Evolutionary conservation across 805 yeast species (phyloP).

Genomic region (Metschnikowia gelsemii): DNA sequence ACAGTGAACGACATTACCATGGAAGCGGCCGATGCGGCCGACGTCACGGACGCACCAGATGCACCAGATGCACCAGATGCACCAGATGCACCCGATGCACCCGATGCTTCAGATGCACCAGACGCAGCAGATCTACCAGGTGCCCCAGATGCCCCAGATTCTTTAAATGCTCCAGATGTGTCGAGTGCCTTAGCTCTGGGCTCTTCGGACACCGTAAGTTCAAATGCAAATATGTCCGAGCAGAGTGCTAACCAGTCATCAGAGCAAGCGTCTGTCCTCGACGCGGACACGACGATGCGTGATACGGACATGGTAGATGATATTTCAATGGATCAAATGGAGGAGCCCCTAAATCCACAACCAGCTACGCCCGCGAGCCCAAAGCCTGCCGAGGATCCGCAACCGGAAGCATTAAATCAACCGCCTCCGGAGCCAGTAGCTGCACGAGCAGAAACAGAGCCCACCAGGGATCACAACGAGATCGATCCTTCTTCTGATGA

Average conservation of each 20-base stretch:
- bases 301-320: slow-evolving; percentile 2
- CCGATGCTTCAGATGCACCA: no score
- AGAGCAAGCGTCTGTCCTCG: not conserved
- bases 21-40: not conserved
- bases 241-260: not conserved
- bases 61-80: no score
- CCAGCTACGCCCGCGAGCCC: no score
- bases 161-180: no score
- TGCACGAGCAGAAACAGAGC: not conserved
- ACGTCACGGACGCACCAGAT: no score
- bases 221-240: not conserved
- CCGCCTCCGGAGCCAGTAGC: not conserved
- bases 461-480: not conserved
- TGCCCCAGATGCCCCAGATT: no score
- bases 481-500: slow-evolving; percentile 4
- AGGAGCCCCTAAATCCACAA: not conserved
- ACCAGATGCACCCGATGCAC: no score
- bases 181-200: no score
- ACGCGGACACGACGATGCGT: not conserved
- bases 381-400: no score
- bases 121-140: no score
- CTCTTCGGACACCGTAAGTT: no score
- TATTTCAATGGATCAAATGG: not conserved
- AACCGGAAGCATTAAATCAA: no score
- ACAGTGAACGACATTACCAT: slow-evolving; percentile 1